phyloP scores from a whole-genome alignment of 352 stramenopile genomes.

The Globisporangium takayamanum region DNA sequence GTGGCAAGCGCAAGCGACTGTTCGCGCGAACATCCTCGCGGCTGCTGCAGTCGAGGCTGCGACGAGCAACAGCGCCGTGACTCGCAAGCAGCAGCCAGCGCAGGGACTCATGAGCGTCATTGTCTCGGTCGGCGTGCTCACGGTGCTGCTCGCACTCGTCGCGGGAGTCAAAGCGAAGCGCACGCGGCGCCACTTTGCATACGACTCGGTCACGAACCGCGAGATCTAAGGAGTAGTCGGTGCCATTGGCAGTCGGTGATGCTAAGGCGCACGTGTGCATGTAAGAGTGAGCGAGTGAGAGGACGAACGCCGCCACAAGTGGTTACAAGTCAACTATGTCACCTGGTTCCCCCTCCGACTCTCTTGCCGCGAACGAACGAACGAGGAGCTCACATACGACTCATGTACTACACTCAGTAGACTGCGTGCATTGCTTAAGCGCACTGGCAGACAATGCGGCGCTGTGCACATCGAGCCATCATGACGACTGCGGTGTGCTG shows the following conservation, averaged over 20 bases:
- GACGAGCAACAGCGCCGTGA: background rate
- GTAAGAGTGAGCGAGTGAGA: background rate
- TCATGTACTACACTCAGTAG: too few relatives aligned
- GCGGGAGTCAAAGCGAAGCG: conserved; percentile 23
- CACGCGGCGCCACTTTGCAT: conserved; percentile 35
- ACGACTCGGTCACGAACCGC: conserved; percentile 41
- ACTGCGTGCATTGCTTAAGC: too few relatives aligned
- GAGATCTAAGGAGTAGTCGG: conserved; percentile 9
- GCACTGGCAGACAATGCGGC: too few relatives aligned
- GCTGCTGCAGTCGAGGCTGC: conserved; percentile 11
- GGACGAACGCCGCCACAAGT: too few relatives aligned
- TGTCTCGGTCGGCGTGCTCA: conserved; percentile 19
- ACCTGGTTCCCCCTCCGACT: too few relatives aligned
- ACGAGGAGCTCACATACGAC: too few relatives aligned
- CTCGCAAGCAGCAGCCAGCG: background rate
- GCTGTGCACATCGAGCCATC: too few relatives aligned
- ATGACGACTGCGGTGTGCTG: too few relatives aligned
- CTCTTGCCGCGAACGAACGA: too few relatives aligned
- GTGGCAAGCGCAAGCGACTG: conserved; percentile 32
- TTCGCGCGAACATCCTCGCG: background rate
- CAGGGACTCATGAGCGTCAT: conserved; percentile 12
- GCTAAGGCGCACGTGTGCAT: background rate
- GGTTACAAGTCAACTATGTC: too few relatives aligned
- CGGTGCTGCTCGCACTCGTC: conserved; percentile 23
- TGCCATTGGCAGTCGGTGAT: too few relatives aligned